Base-by-base conservation (phyloP, 1,284 basidiomycete genomes). In the Moesziomyces antarcticus region DNA sequence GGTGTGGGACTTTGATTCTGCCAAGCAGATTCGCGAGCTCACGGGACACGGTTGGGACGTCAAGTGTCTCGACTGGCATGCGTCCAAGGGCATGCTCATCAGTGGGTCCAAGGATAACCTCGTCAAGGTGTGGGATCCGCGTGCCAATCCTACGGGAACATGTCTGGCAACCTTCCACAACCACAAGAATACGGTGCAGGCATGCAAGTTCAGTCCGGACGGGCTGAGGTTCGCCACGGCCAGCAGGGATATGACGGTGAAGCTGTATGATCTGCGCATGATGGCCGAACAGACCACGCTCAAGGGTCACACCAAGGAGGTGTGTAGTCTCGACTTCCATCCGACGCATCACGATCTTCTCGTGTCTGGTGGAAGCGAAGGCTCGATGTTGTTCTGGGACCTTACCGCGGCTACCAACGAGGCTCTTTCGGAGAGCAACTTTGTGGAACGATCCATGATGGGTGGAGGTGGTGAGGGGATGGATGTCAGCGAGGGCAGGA, bases 71-170 rank as follows among this genome's bases (percentile, higher is more conserved):
- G 92, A 97, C 86, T 99, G 96, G 96, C 96, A 99, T 85, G 93
- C 94, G 5, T 93, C 91, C 3, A 97, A 98, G 85, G 95, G 96
- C 3, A 87, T 99, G 7, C 88, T 99, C 20, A 93, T 93, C 3
- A 94, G 92, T 1, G 96, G 97, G 25, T 93, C 92, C 81, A 98
- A 98, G 85, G 97, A 99, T 85, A 97, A 98, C 85, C 89, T 94
- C 75, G 94, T 99, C 85, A 99, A 98, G 82, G 98, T 99, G 85
- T 99, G 96, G 96, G 96, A 99, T 85, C 97, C 96, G 8, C 88
- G 81, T 14, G 49, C 71, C 0, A 69, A 16, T 2, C 62, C 68
- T 2, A 21, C 16, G 0, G 76, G 73, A 3, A 72, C 60, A 10
- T 75, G 76, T 43, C 50, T 79, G n/a, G 78, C 75, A 16, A 79